Evolutionary conservation across 2,329 filamentous ascomycete species (phyloP).

Genomic region (Fusarium domesticum): DNA sequence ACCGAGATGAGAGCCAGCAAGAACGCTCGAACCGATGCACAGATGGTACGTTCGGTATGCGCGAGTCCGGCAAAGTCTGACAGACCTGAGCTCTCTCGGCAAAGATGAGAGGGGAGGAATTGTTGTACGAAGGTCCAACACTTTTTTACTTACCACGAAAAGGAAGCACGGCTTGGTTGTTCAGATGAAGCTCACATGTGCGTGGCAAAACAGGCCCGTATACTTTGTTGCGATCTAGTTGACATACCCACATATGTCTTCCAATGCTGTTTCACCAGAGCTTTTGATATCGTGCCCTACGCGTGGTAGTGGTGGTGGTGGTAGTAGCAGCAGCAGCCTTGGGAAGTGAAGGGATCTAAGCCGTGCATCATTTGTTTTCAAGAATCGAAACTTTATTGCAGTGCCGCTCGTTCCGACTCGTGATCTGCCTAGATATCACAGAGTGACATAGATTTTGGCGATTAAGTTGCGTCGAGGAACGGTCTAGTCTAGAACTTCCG

Average conservation of each 20-base stretch:
- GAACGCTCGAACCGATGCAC: background rate
- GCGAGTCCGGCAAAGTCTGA: constrained; percentile 4
- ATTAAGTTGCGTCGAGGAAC: background rate
- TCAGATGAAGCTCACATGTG: too few relatives aligned
- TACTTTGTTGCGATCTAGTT: too few relatives aligned
- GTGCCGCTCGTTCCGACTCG: background rate
- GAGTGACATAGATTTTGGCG: background rate
- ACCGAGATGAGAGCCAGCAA: background rate
- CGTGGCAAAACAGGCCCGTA: too few relatives aligned
- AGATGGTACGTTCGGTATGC: background rate
- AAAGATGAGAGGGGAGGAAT: too few relatives aligned
- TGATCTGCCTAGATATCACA: background rate
- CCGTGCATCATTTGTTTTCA: background rate
- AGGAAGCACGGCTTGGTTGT: too few relatives aligned
- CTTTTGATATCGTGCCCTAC: too few relatives aligned
- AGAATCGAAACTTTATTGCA: background rate
- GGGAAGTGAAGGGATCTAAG: background rate
- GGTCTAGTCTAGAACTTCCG: constrained; percentile 44
- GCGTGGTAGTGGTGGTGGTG: background rate
- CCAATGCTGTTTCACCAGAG: too few relatives aligned
- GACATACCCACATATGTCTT: too few relatives aligned
- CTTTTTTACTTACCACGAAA: too few relatives aligned
- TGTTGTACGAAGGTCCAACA: too few relatives aligned
- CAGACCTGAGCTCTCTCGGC: constrained; percentile 7
- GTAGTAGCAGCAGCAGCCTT: background rate